Evolutionary conservation across 176 grass and related monocot species (phyloP).

Genomic region (Hsuehochloa calcarea): DNA sequence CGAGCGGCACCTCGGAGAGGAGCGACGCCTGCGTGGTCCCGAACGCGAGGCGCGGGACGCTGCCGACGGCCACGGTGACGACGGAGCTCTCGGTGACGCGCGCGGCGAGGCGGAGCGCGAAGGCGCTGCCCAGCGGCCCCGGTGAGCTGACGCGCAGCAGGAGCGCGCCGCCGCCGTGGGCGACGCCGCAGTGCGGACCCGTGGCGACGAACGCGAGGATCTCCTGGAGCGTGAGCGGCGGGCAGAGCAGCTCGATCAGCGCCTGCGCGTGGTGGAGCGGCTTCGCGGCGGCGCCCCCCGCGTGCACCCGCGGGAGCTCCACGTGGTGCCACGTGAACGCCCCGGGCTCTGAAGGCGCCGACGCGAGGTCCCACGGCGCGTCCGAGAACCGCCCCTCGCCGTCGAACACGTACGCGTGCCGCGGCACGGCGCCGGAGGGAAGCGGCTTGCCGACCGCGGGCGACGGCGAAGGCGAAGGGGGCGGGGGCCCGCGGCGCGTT

Average conservation of each 20-base stretch:
- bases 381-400: conserved; percentile 49
- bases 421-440: conserved; percentile 53
- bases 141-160: conserved; percentile 76
- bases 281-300: conserved; percentile 36
- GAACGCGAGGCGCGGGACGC: conserved; percentile 77
- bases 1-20: conserved; percentile 78
- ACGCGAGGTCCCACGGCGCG: conserved; percentile 27
- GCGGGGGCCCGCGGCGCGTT: neutral
- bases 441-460: conserved; percentile 31
- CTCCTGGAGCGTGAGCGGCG: conserved; percentile 88
- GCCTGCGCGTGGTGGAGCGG: conserved; percentile 74
- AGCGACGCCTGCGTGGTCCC: conserved; percentile 58
- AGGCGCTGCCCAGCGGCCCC: conserved; percentile 61
- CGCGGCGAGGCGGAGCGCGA: conserved; percentile 70
- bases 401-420: conserved; percentile 62
- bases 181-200: conserved; percentile 66
- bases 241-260: conserved; percentile 78
- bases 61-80: conserved; percentile 75
- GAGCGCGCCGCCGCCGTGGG: conserved; percentile 44
- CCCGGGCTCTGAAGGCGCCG: neutral
- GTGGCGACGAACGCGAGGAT: conserved; percentile 78
- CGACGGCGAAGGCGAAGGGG: neutral
- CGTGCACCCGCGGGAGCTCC: conserved; percentile 53
- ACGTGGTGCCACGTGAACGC: conserved; percentile 85
- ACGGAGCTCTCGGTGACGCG: conserved; percentile 72